These are phyloP conservation scores for Cryptosporidium parvum DNA, from an alignment of 169 alveolate species.

Conservation along the genomic window DNA sequence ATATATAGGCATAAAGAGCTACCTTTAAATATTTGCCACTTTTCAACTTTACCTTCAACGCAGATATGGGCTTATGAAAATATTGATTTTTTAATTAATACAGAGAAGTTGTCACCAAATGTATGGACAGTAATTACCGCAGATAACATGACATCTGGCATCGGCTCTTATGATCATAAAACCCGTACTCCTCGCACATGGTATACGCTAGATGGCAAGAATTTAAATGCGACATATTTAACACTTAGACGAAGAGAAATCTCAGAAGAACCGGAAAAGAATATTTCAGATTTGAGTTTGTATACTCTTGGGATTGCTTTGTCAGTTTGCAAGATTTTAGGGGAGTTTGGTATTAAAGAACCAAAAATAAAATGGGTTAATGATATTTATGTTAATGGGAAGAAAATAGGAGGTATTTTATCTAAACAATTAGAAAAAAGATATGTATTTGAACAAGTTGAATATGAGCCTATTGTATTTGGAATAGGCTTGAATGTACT, in stretches of 20 bases:
- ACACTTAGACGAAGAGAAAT: conserved; percentile 6
- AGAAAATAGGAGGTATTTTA: conserved; percentile 60
- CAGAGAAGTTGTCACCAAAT: conserved; percentile 44
- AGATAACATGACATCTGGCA: conserved; percentile 67
- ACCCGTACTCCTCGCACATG: conserved; percentile 1
- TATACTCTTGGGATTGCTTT: conserved; percentile 32
- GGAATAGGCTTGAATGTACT: conserved; percentile 71
- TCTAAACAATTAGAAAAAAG: conserved; percentile 38
- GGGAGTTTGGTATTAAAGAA: conserved; percentile 21
- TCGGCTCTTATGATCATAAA: conserved; percentile 44
- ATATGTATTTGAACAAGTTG: conserved; percentile 25
- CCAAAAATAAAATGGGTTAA: conserved; percentile 61
- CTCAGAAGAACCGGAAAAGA: background rate
- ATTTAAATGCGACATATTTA: conserved; percentile 27
- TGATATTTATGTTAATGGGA: conserved; percentile 47
- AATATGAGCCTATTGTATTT: conserved; percentile 62
- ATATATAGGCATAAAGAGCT: conserved; percentile 27
- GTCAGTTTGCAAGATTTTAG: conserved; percentile 39
- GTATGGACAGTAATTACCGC: conserved; percentile 38
- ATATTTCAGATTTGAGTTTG: background rate
- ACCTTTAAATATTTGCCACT: conserved; percentile 35
- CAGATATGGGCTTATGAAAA: conserved; percentile 69
- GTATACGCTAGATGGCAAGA: conserved; percentile 45
- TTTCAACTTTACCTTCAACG: conserved; percentile 41
- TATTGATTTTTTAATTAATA: conserved; percentile 12